Evolutionary conservation across 2,329 filamentous ascomycete genomes (phyloP).

Genomic region (Acephala macrosclerotiorum): DNA sequence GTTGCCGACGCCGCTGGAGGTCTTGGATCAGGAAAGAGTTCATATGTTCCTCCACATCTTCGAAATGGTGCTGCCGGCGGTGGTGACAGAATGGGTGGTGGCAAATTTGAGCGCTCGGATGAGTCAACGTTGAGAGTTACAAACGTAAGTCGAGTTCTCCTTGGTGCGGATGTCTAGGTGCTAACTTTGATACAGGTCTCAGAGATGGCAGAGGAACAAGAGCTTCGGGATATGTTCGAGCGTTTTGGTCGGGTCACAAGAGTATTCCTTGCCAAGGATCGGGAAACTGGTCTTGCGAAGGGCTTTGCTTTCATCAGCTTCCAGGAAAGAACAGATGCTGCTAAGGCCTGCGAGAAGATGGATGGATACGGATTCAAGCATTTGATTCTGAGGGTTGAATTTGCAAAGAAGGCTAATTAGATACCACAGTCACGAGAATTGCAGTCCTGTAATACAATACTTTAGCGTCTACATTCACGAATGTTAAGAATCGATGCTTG

Average conservation of each 20-base stretch:
- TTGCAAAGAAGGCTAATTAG: constrained; percentile 74
- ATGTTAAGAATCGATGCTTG: background rate
- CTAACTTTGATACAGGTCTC: constrained; percentile 51
- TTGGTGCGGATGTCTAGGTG: background rate
- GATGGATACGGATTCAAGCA: constrained; percentile 93
- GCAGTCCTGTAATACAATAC: constrained; percentile 21
- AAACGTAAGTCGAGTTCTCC: constrained; percentile 66
- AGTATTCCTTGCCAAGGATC: constrained; percentile 97
- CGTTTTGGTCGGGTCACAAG: constrained; percentile 95
- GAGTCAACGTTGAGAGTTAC: constrained; percentile 95
- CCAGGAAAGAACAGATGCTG: constrained; percentile 86
- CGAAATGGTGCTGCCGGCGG: constrained; percentile 71
- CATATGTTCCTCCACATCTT: constrained; percentile 94
- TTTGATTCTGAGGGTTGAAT: constrained; percentile 86
- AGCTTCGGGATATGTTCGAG: constrained; percentile 98
- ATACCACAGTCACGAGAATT: constrained; percentile 16
- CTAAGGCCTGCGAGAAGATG: constrained; percentile 95
- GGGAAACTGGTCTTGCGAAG: constrained; percentile 95
- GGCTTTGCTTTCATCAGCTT: constrained; percentile 99
- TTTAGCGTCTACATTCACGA: constrained; percentile 4
- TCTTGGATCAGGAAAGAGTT: constrained; percentile 73
- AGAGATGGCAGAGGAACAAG: constrained; percentile 95
- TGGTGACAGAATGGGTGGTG: constrained; percentile 83
- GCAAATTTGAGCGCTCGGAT: constrained; percentile 97
- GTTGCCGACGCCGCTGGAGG: constrained; percentile 58